Base-by-base conservation (phyloP, 345 rosid genomes). In the Brassica nigra region DNA sequence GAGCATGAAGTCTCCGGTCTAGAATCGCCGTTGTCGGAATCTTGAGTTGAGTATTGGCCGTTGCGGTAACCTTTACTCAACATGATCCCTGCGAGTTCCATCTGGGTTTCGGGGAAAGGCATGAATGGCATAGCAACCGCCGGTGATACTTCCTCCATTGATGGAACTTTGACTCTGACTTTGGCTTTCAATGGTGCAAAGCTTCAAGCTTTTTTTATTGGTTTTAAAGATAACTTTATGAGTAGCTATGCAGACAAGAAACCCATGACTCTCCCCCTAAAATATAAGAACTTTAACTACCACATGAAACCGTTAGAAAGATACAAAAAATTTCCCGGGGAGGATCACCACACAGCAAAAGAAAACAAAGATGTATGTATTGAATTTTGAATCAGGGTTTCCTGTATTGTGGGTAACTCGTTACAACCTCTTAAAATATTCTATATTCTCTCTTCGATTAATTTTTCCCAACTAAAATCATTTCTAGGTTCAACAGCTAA, bases 81-180 rank as follows among this genome's bases (percentile, higher is more conserved):
- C 80, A 83, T 85, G 62, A 77, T 58, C 42, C 90, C 89, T 4
- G 82, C 31, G 70, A 85, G 70, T 23, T 81, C 89, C 73, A 78
- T 81, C 63, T 82, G 88, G 68, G 85, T 8, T 34, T 84, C 76
- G 1, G 76, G 44, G 36, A 81, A 58, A 1, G 89, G 54, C 30
- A 80, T 82, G 67, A 88, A 81, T 5, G 93, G 91, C 62, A 82
- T 82, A 8, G 85, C 70, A 37, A 87, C 75, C 4, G 85, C 79
- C 3, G 86, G 64, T 68, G 91, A 83, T 44, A 85, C 74, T 62
- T 87, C 92, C 83, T 90, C 94, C 90, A 87, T 86, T 44, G 73
- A 52, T 67, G 64, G 39, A 15, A 59, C 4, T 10, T 2, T 3
- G 36, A 37, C 16, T 65, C 27, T 14, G 37, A 55, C 37, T 54